Percentiles rank a stretch among this genome's conserved stretches.
Evolutionary conservation across 805 yeast genomes (phyloP).

Genomic region (Cyberlindnera misumaiensis): DNA sequence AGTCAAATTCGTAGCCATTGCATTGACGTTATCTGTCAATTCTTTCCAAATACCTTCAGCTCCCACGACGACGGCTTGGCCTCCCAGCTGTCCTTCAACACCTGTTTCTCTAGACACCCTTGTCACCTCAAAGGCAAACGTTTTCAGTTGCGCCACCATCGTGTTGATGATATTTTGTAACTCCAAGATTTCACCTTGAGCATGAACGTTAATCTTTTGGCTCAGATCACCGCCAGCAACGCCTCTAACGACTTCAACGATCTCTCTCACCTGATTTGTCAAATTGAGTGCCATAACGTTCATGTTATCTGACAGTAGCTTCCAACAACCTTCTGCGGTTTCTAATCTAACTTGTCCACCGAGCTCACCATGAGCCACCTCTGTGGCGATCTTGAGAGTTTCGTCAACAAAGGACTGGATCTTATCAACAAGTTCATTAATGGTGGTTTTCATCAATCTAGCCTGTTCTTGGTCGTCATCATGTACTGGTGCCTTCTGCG

Average conservation of each 20-base stretch:
- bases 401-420: conserved; percentile 56
- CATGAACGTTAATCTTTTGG: conserved; percentile 80
- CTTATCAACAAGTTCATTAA: conserved; percentile 84
- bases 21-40: conserved; percentile 82
- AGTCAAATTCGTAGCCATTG: conserved; percentile 87
- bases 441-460: conserved; percentile 66
- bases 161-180: conserved; percentile 82
- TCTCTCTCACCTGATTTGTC: conserved; percentile 84
- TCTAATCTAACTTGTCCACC: conserved; percentile 84
- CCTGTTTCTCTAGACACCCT: conserved; percentile 90
- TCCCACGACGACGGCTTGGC: conserved; percentile 82
- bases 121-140: conserved; percentile 83
- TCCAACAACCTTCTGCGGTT: conserved; percentile 83
- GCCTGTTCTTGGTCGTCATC: conserved; percentile 75
- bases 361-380: conserved; percentile 81
- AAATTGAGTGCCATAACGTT: conserved; percentile 86
- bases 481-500: conserved; percentile 53
- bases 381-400: conserved; percentile 81
- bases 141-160: conserved; percentile 85
- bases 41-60: conserved; percentile 91
- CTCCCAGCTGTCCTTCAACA: conserved; percentile 85
- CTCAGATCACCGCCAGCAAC: conserved; percentile 84
- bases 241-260: conserved; percentile 84
- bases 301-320: conserved; percentile 77
- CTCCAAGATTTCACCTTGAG: conserved; percentile 84